Evolutionary conservation across 805 yeast species (phyloP), one percentile per base, ranked within the genome.

Genomic region (Metschnikowia drakensbergensis): DNA sequence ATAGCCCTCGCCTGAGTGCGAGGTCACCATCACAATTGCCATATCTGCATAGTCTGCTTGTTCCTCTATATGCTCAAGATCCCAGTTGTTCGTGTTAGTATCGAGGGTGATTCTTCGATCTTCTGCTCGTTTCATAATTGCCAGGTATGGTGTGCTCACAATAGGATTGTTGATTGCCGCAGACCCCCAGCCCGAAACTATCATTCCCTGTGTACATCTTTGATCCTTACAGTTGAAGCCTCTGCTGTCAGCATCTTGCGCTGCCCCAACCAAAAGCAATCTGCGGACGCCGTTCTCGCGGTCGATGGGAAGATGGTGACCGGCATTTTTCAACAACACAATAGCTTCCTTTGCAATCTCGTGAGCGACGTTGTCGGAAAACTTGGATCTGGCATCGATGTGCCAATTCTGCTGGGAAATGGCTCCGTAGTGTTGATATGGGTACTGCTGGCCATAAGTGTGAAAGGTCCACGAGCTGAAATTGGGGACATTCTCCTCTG

Each of bases 141-240:
- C 84, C 58, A 80, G 83, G 49, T 71, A 71, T 0, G 86, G 86
- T 0, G 84, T 75, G n/a, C 79, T 68, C 3, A 80, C 77, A 58
- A 67, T 79, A 2, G 83, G 82, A 37, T 79, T 75, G 53, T 72
- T 75, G 11, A 76, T 83, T 8, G 82, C 70, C 0, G 84, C 81
- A 4, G 86, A 81, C 0, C 87, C 88, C 83, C 86, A 80, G 10
- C 86, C 86, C 29, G 77, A 70, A 31, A 79, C 76, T 37, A 82
- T 58, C 1, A 79, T 74, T 2, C 87, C 88, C 48, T 76, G 72
- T 8, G 69, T 68, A 51, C 80, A 74, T 41, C 69, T 71, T 58
- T 76, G 80, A 58, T 81, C 84, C 49, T 69, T 74, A 48, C 81
- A 75, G 54, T 75, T 78, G 53, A 77, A 72, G 0, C 86, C 86